Base-by-base conservation (phyloP, 2,329 filamentous ascomycete species). In the Xylaria sp. region DNA sequence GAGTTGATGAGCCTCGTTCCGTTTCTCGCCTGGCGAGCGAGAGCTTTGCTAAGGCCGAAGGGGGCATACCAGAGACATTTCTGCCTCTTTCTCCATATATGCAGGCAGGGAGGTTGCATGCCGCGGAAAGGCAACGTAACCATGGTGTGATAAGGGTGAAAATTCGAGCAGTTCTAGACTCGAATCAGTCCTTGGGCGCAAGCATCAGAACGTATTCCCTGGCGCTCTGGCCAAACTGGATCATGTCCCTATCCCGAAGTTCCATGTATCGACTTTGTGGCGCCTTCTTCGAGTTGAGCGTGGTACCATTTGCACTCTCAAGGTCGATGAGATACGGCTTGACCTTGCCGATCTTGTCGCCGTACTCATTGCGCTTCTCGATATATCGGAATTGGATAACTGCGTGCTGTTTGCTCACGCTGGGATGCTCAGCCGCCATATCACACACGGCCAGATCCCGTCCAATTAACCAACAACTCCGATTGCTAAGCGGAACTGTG, bases 131-230 rank as follows among this genome's bases (percentile, higher is more conserved):
- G 46, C 46, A 47, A 44, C 19, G 30, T 37, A 35, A 56, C n/a
- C 30, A 3, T 60, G 13, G 52, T 35, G 48, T 53, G 59, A 48
- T 55, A 23, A 44, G 2, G n/a, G 34, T 16, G 50, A 51, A 9
- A 13, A 53, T 3, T 54, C n/a, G 37, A 55, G 50, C 54, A 30
- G n/a, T 34, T 53, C 54, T 48, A 47, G 39, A 1, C 52, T 19
- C 4, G 1, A 30, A n/a, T 71, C 66, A 82, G 51, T 76, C 73
- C 54, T 75, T 75, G 2, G 81, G 80, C 42, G 83, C 81, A 60
- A 97, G 81, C 90, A 97, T 94, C 61, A 97, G 74, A n/a, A 99
- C 91, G 74, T 97, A 99, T 75, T 99, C 94, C 68, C 92, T 84
- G 60, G 90, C 89, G 71, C 91, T 96, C 61, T 89, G 82, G 8